A percentile compares a stretch with the other conserved stretches of the same genome.
Conservation (phyloP, 345 rosid species). For the Moricandia arvensis region DNA sequence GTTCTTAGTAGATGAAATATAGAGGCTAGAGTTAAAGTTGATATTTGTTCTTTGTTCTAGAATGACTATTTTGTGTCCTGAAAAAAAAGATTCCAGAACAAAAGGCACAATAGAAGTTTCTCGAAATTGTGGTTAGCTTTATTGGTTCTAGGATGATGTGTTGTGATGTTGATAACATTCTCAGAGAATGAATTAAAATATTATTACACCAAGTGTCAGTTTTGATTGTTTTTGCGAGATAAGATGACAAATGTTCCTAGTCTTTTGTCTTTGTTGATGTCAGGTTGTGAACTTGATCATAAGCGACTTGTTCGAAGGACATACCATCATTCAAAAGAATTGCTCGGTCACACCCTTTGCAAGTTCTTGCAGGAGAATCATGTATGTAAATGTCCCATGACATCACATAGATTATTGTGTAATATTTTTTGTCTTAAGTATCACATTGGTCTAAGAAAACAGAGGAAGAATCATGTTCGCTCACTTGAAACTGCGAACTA, state of each 20-base stretch:
- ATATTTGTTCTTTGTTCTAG: background rate
- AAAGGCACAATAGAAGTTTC: background rate
- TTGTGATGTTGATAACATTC: background rate
- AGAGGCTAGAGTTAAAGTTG: background rate
- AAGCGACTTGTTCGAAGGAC: slow-evolving; percentile 88
- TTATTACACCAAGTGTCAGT: background rate
- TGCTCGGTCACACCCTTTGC: slow-evolving; percentile 81
- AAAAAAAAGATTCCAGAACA: background rate
- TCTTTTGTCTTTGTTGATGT: background rate
- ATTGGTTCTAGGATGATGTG: background rate
- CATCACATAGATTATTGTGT: background rate
- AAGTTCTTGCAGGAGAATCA: slow-evolving; percentile 77
- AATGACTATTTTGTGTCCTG: background rate
- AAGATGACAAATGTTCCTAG: slow-evolving; percentile 1
- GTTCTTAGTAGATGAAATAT: background rate
- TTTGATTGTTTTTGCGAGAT: background rate
- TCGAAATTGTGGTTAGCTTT: background rate
- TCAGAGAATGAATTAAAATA: background rate
- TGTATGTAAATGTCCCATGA: background rate
- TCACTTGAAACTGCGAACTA: background rate
- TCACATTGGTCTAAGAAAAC: background rate
- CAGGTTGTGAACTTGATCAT: slow-evolving; percentile 90
- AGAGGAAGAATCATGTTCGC: background rate
- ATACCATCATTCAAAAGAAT: slow-evolving; percentile 86
- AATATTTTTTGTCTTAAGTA: background rate